Evolutionary conservation across 148 eudicot species (phyloP).

Genomic region (Linanthus parryae): DNA sequence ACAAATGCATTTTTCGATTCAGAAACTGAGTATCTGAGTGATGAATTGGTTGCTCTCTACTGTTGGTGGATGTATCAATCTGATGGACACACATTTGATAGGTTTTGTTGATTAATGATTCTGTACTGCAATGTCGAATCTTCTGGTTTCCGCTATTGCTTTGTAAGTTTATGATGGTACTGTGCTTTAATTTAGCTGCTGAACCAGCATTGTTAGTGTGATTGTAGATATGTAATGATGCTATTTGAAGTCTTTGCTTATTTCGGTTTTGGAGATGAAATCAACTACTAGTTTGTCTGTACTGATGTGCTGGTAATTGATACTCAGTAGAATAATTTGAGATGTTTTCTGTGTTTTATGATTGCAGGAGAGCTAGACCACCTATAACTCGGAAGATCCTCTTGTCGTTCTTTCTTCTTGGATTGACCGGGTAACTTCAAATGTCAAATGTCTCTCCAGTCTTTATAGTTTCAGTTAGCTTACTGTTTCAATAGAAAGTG

Average conservation of each 20-base stretch:
- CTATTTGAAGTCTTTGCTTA: slow-evolving; percentile 1
- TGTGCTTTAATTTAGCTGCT: neutral
- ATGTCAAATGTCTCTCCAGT: neutral
- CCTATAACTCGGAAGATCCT: slow-evolving; percentile 63
- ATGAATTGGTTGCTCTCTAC: too few relatives aligned
- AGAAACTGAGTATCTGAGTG: too few relatives aligned
- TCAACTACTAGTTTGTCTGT: neutral
- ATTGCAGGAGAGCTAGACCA: slow-evolving; percentile 62
- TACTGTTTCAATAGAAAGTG: too few relatives aligned
- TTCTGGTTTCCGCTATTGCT: too few relatives aligned
- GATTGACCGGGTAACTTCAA: slow-evolving; percentile 75
- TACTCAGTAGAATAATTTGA: neutral
- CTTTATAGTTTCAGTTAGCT: too few relatives aligned
- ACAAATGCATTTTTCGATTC: too few relatives aligned
- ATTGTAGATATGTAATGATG: neutral
- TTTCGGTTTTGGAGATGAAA: neutral
- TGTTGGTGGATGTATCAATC: too few relatives aligned
- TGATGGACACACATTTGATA: too few relatives aligned
- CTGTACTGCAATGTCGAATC: too few relatives aligned
- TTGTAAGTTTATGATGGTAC: too few relatives aligned
- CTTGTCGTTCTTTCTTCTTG: slow-evolving; percentile 67
- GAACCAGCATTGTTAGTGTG: too few relatives aligned
- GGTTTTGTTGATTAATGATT: too few relatives aligned
- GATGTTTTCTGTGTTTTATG: slow-evolving; percentile 12
- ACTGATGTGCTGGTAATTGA: neutral